Conservation (phyloP, 345 rosid genomes). For the Salix arbutifolia region DNA sequence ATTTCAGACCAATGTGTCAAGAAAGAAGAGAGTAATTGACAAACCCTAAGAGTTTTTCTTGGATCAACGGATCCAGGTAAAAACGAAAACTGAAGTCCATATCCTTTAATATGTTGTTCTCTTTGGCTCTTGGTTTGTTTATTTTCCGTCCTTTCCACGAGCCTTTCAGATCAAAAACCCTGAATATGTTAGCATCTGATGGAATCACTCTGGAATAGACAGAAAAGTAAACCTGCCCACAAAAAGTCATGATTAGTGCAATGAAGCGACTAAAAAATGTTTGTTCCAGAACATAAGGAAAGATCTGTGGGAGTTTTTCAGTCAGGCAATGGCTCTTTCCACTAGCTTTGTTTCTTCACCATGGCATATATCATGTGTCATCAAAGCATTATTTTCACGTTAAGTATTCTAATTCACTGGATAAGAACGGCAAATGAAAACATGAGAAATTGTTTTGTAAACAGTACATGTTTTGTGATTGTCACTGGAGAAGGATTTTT, state of each 20-base stretch:
- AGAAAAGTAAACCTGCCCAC: constrained; percentile 51
- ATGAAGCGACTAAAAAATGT: neutral
- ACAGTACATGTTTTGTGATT: neutral
- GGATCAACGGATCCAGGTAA: constrained; percentile 41
- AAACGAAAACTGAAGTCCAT: constrained; percentile 47
- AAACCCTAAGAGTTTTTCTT: constrained; percentile 38
- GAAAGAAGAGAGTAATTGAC: constrained; percentile 18
- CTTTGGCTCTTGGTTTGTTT: constrained; percentile 33
- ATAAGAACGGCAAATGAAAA: neutral
- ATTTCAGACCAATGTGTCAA: neutral
- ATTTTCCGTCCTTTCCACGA: constrained; percentile 45
- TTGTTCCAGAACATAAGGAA: neutral
- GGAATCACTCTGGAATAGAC: constrained; percentile 39
- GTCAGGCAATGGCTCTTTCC: neutral
- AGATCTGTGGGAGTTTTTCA: neutral
- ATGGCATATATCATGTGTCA: neutral
- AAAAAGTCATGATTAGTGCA: neutral
- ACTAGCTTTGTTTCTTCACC: neutral
- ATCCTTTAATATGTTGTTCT: constrained; percentile 43
- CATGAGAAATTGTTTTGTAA: too few species aligned
- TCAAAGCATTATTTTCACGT: neutral
- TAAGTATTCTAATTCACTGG: neutral
- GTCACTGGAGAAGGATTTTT: neutral
- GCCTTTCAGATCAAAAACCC: constrained; percentile 56
- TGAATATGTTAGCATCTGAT: constrained; percentile 32